Base-by-base conservation (phyloP, 2,329 filamentous ascomycete genomes). In the Fusarium illudens region DNA sequence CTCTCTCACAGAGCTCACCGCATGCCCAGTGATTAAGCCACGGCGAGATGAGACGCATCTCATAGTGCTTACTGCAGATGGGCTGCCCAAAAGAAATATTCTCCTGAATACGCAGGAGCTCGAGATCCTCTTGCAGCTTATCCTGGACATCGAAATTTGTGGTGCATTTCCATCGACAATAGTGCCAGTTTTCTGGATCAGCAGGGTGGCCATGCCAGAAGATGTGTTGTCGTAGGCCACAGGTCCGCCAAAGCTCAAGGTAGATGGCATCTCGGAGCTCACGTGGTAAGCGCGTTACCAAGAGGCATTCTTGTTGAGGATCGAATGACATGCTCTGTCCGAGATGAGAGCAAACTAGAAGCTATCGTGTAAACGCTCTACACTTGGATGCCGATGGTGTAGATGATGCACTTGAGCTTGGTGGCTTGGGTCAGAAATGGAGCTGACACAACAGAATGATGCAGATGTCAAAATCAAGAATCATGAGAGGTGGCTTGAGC, bases 221-320 rank as follows among this genome's bases (percentile, higher is more conserved):
- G 4, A 68, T 62, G 33, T 68, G 60, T 39, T 67, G 65, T 11
- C 57, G 58, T 3, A 59, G 44, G 9, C 64, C 60, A 15, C 11
- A 29, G 1, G 60, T 44, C 10, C 60, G 57, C 66, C 66, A 68
- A 17, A 64, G 1, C 32, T 68, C 56, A 25, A 61, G 50, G 33
- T 68, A 68, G 17, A 68, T 56, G 12, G 60, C 57, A 27, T 64
- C 64, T 12, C 60, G 65, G 13, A 67, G 39, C n/a, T 67, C 64
- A 15, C 49, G 33, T 13, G 60, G 65, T 19, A 68, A 29, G 46
- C 49, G 27, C 4, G 36, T 50, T 27, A 62, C 17, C 36, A 67
- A 59, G 1, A 55, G 32, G 3, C 60, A 64, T 11, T 67, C 29
- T 3, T n/a, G 29, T n/a, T 67, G 65, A 12, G 49, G 20, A 17